Conservation (phyloP, 208 protist species). For the Angomonas deanei region DNA sequence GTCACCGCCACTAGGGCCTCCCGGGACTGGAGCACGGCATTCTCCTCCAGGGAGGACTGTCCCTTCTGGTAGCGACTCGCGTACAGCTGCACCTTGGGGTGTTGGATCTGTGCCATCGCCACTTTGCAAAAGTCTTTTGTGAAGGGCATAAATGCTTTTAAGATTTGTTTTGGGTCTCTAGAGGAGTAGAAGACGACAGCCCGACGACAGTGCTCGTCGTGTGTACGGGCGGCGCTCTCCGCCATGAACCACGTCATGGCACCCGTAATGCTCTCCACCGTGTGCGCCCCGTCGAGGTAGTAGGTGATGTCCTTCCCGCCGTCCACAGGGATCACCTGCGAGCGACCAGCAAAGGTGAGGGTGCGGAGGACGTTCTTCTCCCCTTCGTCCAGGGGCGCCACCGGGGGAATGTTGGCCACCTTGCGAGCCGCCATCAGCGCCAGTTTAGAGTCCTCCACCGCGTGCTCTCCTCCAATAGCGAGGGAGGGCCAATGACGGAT, state of each 20-base stretch:
- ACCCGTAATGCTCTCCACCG: slow-evolving; percentile 60
- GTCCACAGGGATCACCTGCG: slow-evolving; percentile 51
- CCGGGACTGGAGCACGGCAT: slow-evolving; percentile 8
- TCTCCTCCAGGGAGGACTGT: not conserved
- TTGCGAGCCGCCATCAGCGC: slow-evolving; percentile 65
- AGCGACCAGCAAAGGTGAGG: slow-evolving; percentile 73
- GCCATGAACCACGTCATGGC: slow-evolving; percentile 79
- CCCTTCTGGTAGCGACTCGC: not conserved
- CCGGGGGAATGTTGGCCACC: slow-evolving; percentile 47
- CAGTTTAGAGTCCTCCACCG: slow-evolving; percentile 80
- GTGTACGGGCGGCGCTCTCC: slow-evolving; percentile 27
- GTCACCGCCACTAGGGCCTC: slow-evolving; percentile 32
- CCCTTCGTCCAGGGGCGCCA: slow-evolving; percentile 48
- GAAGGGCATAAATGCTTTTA: slow-evolving; percentile 76
- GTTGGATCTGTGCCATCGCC: slow-evolving; percentile 45
- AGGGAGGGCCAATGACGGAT: slow-evolving; percentile 62
- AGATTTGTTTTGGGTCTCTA: slow-evolving; percentile 47
- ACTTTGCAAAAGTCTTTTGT: slow-evolving; percentile 56
- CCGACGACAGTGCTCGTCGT: slow-evolving; percentile 20
- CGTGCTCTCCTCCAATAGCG: slow-evolving; percentile 69
- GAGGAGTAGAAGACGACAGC: slow-evolving; percentile 80
- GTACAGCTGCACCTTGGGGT: slow-evolving; percentile 23
- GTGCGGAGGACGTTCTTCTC: slow-evolving; percentile 51
- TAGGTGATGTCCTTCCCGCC: slow-evolving; percentile 37
- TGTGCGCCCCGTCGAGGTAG: slow-evolving; percentile 89